Percentiles rank a stretch among this genome's conserved stretches.
phyloP scores from a whole-genome alignment of 2,329 filamentous ascomycete genomes.

The Penicillium fuscoglaucum region DNA sequence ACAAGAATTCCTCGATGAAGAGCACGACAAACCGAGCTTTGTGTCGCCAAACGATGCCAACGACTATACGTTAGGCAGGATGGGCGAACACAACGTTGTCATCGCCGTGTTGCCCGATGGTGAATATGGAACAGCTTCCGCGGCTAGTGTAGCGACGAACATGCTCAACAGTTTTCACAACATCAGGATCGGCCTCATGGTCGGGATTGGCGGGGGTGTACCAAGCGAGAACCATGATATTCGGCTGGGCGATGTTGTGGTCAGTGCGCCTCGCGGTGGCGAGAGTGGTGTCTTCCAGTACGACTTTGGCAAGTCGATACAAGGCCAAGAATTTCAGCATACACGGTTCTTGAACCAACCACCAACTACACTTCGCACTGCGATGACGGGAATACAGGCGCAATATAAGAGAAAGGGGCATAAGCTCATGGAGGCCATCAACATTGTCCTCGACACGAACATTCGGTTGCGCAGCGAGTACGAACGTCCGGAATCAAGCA shows the following conservation, averaged over 20 bases:
- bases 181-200: neutral
- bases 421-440: neutral
- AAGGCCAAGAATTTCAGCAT: neutral
- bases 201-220: conserved; percentile 37
- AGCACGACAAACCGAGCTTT: neutral
- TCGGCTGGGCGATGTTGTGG: conserved; percentile 22
- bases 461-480: neutral
- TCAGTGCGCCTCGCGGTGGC: neutral
- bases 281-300: conserved; percentile 21
- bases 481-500: neutral
- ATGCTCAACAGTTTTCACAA: neutral
- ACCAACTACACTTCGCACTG: neutral
- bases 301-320: conserved; percentile 19
- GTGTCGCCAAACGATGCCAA: neutral
- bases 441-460: too few species aligned
- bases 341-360: neutral
- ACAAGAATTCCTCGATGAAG: neutral
- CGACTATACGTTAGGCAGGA: neutral
- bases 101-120: neutral
- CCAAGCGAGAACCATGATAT: conserved; percentile 26
- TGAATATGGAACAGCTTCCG: neutral
- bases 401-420: neutral
- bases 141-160: neutral
- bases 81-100: neutral
- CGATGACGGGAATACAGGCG: neutral